Percentiles rank a stretch among this genome's conserved stretches.
phyloP scores from a whole-genome alignment of 192 early-diverging fungal genomes.

The Obelidium mucronatum region DNA sequence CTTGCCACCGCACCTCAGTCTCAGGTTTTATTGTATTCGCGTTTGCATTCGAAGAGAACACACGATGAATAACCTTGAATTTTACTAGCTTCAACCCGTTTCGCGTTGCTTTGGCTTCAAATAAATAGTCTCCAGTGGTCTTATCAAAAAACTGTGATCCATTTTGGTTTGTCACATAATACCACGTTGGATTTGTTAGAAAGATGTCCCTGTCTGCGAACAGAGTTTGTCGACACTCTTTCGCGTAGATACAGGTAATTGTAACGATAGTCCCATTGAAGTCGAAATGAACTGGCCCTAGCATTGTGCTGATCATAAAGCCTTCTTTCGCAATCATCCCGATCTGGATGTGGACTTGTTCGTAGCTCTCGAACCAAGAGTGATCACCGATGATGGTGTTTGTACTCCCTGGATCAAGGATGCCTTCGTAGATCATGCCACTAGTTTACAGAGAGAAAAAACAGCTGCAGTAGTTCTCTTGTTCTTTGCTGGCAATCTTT shows the following conservation, averaged over 20 bases:
- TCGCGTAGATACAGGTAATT: not conserved
- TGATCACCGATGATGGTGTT: not conserved
- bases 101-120: not conserved
- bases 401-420: slow-evolving; percentile 1
- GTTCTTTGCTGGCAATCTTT: too few relatives aligned
- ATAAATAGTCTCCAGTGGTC: not conserved
- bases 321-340: not conserved
- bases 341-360: not conserved
- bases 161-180: not conserved
- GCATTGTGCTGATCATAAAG: not conserved
- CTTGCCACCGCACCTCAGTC: too few relatives aligned
- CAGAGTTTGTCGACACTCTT: not conserved
- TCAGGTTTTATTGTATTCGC: too few relatives aligned
- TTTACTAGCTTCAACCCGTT: not conserved
- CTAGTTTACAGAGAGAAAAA: too few relatives aligned
- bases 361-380: not conserved
- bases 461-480: too few relatives aligned
- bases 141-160: not conserved
- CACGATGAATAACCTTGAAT: not conserved
- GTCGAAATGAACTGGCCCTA: not conserved
- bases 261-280: not conserved
- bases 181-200: not conserved
- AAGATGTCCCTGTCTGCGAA: not conserved
- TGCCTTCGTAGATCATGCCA: too few relatives aligned
- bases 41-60: too few relatives aligned